Evolutionary conservation across 371 early-diverging fungal species (phyloP).

Genomic region (Mucor piriformis): DNA sequence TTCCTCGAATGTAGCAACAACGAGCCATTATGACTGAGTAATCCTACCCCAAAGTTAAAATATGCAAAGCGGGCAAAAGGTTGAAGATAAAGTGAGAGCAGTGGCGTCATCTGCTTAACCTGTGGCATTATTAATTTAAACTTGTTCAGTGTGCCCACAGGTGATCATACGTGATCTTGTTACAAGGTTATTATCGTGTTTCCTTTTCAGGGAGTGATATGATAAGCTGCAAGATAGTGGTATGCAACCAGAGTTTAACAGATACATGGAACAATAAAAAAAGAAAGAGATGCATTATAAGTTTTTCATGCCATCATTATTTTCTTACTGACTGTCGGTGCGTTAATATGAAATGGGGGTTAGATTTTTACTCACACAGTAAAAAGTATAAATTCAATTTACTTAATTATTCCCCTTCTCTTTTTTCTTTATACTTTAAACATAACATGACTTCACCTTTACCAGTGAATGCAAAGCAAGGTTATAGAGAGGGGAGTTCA

Average conservation of each 20-base stretch:
- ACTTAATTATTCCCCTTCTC: background rate
- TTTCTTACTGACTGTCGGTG: background rate
- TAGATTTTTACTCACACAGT: background rate
- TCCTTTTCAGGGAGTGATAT: no score
- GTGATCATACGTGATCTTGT: no score
- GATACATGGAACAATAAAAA: no score
- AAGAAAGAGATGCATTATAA: background rate
- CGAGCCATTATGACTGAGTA: no score
- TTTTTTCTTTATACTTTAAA: slow-evolving; percentile 9
- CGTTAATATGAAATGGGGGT: background rate
- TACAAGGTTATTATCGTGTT: no score
- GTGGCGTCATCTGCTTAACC: no score
- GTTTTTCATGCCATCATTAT: background rate
- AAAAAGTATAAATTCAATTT: background rate
- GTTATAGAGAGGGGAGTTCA: slow-evolving; percentile 24
- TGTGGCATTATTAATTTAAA: no score
- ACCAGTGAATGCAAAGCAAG: slow-evolving; percentile 52
- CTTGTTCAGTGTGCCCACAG: no score
- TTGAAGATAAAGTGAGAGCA: background rate
- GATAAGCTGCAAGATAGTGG: no score
- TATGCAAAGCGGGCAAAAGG: background rate
- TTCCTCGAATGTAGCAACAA: no score
- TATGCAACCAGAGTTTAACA: no score
- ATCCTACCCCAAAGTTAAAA: no score
- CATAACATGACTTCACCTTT: slow-evolving; percentile 47